Percentiles rank a stretch among this genome's conserved stretches.
phyloP scores from a whole-genome alignment of 169 alveolate species.

The Eimeria tenella region DNA sequence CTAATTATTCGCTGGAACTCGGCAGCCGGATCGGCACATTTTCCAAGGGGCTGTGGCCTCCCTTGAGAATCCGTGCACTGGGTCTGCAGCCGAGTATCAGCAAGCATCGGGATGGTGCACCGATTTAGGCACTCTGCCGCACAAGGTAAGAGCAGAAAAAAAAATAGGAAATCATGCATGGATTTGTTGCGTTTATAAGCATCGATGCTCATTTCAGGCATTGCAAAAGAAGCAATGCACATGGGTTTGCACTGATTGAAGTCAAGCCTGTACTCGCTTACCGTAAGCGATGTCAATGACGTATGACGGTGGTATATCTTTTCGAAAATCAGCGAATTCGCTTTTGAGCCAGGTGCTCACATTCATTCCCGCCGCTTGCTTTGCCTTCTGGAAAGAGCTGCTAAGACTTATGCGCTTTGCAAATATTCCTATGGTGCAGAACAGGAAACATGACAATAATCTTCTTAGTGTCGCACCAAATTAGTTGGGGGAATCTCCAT shows the following conservation, averaged over 20 bases:
- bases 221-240: not conserved
- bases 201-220: too few species aligned
- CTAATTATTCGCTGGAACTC: constrained; percentile 11
- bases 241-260: too few species aligned
- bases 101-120: constrained; percentile 47
- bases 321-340: constrained; percentile 49
- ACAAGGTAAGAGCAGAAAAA: not conserved
- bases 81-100: constrained; percentile 33
- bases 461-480: too few species aligned
- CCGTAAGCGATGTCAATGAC: constrained; percentile 51
- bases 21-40: constrained; percentile 66
- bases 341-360: constrained; percentile 14
- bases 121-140: constrained; percentile 28
- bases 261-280: not conserved
- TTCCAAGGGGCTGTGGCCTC: constrained; percentile 38
- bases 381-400: not conserved
- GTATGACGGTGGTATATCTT: constrained; percentile 30
- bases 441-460: not conserved
- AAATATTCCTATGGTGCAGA: constrained; percentile 2
- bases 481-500: too few species aligned
- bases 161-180: too few species aligned
- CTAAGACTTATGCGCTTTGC: constrained; percentile 22
- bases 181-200: too few species aligned
- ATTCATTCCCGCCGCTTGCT: not conserved
- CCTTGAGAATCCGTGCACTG: constrained; percentile 47